A percentile compares a stretch with the other conserved stretches of the same genome.
Conservation (phyloP, 225 moss, liverwort and hornwort genomes). For the Thuidium tamariscinum region DNA sequence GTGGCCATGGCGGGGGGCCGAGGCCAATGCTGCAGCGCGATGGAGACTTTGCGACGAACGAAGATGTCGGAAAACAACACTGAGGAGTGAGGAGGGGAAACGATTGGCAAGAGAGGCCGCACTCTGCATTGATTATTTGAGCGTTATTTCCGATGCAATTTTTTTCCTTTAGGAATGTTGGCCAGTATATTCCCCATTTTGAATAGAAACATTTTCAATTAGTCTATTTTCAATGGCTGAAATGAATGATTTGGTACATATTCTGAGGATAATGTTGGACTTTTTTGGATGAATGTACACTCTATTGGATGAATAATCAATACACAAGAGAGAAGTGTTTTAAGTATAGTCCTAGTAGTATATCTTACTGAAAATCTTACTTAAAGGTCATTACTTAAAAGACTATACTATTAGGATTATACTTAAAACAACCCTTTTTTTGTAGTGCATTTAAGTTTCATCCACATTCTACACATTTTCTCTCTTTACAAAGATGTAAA, state of each 20-base stretch:
- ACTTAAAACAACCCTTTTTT: too few relatives aligned
- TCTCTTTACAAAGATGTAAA: background rate
- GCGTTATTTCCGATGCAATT: background rate
- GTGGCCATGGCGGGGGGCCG: background rate
- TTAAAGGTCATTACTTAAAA: too few relatives aligned
- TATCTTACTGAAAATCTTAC: too few relatives aligned
- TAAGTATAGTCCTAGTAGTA: too few relatives aligned
- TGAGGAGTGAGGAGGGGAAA: background rate
- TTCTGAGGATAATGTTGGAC: rapidly evolving
- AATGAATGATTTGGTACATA: background rate
- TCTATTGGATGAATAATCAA: too few relatives aligned
- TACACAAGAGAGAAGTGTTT: too few relatives aligned
- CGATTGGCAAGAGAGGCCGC: too few relatives aligned
- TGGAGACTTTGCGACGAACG: background rate
- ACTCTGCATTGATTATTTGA: background rate
- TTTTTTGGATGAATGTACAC: background rate
- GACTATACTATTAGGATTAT: too few relatives aligned
- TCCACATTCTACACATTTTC: background rate
- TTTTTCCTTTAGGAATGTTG: background rate
- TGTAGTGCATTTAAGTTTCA: background rate
- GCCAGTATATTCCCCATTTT: background rate
- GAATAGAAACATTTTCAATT: too few relatives aligned
- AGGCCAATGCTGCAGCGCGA: background rate
- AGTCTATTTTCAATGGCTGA: background rate
- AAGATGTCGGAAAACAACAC: background rate